Conservation (phyloP, 2,329 filamentous ascomycete genomes). For the Colletotrichum coccodes region DNA sequence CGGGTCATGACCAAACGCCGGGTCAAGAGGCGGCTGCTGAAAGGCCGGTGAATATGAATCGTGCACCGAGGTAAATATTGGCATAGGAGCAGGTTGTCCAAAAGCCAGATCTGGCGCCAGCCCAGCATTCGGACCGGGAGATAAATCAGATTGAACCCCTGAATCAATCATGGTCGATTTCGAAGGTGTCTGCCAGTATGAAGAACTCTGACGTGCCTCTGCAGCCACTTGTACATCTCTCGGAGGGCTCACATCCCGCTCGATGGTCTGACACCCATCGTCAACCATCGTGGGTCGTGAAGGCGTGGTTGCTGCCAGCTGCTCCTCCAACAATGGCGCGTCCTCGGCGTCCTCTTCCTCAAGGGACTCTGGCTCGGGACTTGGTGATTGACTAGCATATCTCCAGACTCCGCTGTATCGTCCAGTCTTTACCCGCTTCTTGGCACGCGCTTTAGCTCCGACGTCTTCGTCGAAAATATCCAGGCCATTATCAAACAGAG, state of each 20-base stretch:
- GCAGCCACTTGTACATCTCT: constrained; percentile 30
- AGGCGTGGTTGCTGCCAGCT: constrained; percentile 20
- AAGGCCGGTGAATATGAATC: constrained; percentile 19
- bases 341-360: constrained; percentile 38
- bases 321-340: constrained; percentile 14
- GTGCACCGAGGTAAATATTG: constrained; percentile 22
- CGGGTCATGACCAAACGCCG: constrained; percentile 8
- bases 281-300: constrained; percentile 40
- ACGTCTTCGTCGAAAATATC: constrained; percentile 79
- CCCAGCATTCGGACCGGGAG: background rate
- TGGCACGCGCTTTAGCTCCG: constrained; percentile 66
- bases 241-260: constrained; percentile 35
- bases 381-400: constrained; percentile 77
- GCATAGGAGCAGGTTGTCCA: constrained; percentile 7
- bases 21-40: constrained; percentile 12
- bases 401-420: constrained; percentile 77
- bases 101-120: background rate
- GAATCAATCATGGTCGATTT: constrained; percentile 29
- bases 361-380: constrained; percentile 65
- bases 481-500: constrained; percentile 70
- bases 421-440: constrained; percentile 77
- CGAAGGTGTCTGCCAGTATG: constrained; percentile 22
- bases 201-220: constrained; percentile 19
- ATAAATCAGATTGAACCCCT: constrained; percentile 22
- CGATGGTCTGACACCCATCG: constrained; percentile 43